These are phyloP conservation scores for Arachnopeziza araneosa DNA, from an alignment of 2,329 filamentous ascomycete genomes.

Conservation along the genomic window DNA sequence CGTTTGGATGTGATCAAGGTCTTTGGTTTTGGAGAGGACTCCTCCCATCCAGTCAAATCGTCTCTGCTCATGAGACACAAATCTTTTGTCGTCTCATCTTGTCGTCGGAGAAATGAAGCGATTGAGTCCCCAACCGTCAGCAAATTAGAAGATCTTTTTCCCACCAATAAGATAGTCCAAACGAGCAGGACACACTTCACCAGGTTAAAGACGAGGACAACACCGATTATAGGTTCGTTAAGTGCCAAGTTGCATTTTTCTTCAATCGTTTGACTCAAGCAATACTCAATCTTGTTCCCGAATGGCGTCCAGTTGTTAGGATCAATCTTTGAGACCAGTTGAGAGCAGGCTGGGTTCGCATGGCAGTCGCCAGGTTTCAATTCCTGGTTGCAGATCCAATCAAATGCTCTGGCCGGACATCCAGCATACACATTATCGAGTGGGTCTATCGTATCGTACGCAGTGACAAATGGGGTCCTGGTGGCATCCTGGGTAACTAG, in stretches of 20 bases:
- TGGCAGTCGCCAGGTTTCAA: background rate
- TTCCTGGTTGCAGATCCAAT: background rate
- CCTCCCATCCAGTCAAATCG: background rate
- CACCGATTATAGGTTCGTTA: background rate
- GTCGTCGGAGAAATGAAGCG: constrained; percentile 31
- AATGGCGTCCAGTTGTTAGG: background rate
- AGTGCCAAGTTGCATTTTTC: background rate
- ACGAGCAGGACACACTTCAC: background rate
- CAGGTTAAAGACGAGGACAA: background rate
- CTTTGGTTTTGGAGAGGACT: background rate
- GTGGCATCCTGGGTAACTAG: background rate
- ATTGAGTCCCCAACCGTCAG: constrained; percentile 34
- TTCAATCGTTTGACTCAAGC: background rate
- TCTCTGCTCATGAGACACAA: constrained; percentile 20
- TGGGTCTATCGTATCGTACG: background rate
- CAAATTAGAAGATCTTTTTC: constrained; percentile 5
- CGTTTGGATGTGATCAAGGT: background rate
- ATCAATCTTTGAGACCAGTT: too few relatives aligned
- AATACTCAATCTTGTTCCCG: background rate
- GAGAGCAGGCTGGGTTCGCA: background rate
- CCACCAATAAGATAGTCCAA: background rate
- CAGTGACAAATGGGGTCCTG: background rate
- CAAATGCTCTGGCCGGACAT: background rate
- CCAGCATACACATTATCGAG: background rate
- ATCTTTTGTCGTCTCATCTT: constrained; percentile 28